phyloP scores from a whole-genome alignment of 768 basidiomycete species.

The Naganishia kalamii region DNA sequence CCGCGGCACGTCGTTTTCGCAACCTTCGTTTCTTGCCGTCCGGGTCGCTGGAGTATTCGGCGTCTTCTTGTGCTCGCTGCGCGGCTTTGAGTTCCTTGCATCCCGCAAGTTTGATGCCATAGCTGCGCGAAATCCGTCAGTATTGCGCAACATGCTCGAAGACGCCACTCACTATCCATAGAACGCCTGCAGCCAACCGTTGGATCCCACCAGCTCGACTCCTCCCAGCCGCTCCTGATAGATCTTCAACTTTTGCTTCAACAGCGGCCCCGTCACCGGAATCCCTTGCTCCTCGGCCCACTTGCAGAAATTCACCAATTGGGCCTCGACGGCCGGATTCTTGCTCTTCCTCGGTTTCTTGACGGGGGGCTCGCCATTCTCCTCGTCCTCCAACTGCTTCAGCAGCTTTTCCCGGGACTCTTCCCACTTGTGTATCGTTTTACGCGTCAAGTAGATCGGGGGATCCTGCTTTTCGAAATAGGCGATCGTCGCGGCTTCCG shows the following conservation, averaged over 20 bases:
- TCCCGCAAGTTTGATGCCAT: conserved; percentile 7
- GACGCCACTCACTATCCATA: not conserved
- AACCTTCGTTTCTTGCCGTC: conserved; percentile 11
- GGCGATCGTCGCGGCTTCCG: conserved; percentile 1
- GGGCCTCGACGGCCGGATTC: conserved; percentile 13
- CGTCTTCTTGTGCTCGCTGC: not conserved
- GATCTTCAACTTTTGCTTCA: conserved; percentile 14
- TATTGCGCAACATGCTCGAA: not conserved
- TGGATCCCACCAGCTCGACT: not conserved
- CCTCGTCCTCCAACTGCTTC: conserved; percentile 9
- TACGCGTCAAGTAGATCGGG: conserved; percentile 10
- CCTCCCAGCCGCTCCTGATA: conserved; percentile 11
- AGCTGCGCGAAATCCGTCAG: not conserved
- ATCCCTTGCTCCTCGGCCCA: conserved; percentile 7
- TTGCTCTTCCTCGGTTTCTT: conserved; percentile 4
- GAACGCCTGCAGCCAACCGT: conserved; percentile 10
- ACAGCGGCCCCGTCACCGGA: conserved; percentile 11
- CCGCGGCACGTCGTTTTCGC: conserved; percentile 4
- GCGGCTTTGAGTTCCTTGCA: conserved; percentile 5
- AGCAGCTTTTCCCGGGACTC: conserved; percentile 3
- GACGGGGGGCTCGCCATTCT: conserved; percentile 1
- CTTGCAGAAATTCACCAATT: conserved; percentile 3
- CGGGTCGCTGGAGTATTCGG: conserved; percentile 6
- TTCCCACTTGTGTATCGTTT: conserved; percentile 14
- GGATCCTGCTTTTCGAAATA: conserved; percentile 14